Conservation (phyloP, 768 basidiomycete species). For the Rhodotorula toruloides region DNA sequence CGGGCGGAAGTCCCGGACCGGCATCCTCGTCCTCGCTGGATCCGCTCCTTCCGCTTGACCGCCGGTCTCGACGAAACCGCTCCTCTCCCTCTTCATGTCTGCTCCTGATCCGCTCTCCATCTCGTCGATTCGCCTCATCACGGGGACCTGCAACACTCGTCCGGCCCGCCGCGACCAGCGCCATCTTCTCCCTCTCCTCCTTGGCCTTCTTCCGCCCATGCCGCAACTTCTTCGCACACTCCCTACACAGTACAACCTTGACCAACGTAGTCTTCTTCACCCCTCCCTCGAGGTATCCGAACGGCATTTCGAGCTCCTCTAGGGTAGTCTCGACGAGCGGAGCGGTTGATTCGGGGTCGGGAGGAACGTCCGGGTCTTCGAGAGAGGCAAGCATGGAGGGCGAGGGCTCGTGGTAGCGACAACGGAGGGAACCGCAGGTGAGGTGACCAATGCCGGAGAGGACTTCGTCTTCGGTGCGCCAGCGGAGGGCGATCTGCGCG, state of each 20-base stretch:
- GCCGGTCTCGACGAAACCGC: no score
- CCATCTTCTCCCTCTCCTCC: slow-evolving; percentile 15
- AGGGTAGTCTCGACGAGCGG: slow-evolving; percentile 44
- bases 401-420: slow-evolving; percentile 57
- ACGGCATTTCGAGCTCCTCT: slow-evolving; percentile 80
- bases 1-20: no score
- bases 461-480: slow-evolving; percentile 89
- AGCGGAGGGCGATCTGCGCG: slow-evolving; percentile 74
- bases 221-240: slow-evolving; percentile 76
- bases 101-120: no score
- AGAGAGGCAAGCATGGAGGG: not conserved
- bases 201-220: slow-evolving; percentile 72
- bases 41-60: no score
- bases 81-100: no score
- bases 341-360: slow-evolving; percentile 6
- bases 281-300: slow-evolving; percentile 76
- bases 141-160: no score
- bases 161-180: no score
- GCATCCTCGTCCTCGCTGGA: no score
- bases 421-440: slow-evolving; percentile 85
- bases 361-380: not conserved
- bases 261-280: slow-evolving; percentile 72
- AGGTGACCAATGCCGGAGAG: slow-evolving; percentile 76
- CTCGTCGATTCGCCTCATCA: no score
- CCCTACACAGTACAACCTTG: slow-evolving; percentile 77